A percentile compares a stretch with the other conserved stretches of the same genome.
These are phyloP conservation scores for Corymbia citriodora DNA, from an alignment of 441 rosid genomes.

Conservation along the genomic window DNA sequence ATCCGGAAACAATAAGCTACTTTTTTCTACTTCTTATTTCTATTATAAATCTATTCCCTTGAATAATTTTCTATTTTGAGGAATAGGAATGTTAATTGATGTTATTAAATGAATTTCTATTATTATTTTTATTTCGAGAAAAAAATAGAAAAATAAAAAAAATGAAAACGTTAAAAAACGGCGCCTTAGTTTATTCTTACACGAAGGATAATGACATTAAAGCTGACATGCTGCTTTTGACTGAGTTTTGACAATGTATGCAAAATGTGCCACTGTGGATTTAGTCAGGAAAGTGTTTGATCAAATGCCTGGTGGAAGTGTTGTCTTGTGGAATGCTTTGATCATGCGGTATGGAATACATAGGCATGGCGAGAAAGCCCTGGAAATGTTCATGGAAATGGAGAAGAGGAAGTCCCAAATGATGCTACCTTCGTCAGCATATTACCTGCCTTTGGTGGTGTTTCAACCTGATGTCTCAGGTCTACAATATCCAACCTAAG, in stretches of 20 bases:
- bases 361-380: slow-evolving; percentile 20
- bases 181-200: neutral
- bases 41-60: too few species aligned
- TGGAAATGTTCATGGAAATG: slow-evolving; percentile 18
- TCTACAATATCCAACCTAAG: slow-evolving; percentile 14
- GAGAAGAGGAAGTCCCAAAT: slow-evolving; percentile 18
- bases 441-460: slow-evolving; percentile 18
- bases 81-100: too few species aligned
- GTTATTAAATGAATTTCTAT: too few species aligned
- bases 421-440: slow-evolving; percentile 21
- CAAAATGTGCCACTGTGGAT: slow-evolving; percentile 16
- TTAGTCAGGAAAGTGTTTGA: slow-evolving; percentile 21
- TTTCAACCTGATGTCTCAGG: slow-evolving; percentile 18
- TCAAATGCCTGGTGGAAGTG: slow-evolving; percentile 22
- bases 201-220: neutral
- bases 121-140: too few species aligned
- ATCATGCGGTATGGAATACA: slow-evolving; percentile 24
- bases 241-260: neutral
- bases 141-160: too few species aligned
- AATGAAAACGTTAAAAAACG: too few species aligned
- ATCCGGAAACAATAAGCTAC: neutral
- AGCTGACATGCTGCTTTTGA: neutral
- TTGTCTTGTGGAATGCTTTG: slow-evolving; percentile 23
- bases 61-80: too few species aligned
- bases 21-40: neutral